phyloP scores from a whole-genome alignment of 2,329 filamentous ascomycete species.

The Thelonectria discophora region DNA sequence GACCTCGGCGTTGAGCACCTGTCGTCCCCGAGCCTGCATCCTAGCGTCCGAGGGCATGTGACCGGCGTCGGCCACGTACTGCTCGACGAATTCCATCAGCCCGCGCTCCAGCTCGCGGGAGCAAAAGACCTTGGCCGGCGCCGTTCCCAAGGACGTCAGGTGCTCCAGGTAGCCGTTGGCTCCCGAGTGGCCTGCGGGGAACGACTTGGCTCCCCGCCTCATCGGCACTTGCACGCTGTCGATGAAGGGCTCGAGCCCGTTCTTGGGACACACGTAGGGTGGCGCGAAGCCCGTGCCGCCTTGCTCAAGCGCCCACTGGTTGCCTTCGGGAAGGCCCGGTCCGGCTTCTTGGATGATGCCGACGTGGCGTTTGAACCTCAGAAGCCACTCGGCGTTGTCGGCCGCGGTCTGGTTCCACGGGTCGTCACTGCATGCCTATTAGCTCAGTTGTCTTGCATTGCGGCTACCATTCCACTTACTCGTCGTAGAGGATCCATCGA shows the following conservation, averaged over 20 bases:
- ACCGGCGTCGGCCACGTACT: constrained; percentile 49
- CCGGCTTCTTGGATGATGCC: constrained; percentile 61
- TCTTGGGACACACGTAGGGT: constrained; percentile 60
- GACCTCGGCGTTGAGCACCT: constrained; percentile 55
- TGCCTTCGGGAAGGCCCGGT: constrained; percentile 56
- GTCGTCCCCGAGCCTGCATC: constrained; percentile 56
- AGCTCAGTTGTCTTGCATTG: constrained; percentile 22
- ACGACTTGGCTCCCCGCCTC: constrained; percentile 50
- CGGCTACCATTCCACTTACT: constrained; percentile 53
- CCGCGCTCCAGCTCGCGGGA: constrained; percentile 66
- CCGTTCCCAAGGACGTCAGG: constrained; percentile 54
- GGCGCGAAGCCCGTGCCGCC: constrained; percentile 65
- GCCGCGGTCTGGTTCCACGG: constrained; percentile 72
- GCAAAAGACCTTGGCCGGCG: constrained; percentile 64
- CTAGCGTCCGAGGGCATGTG: constrained; percentile 58
- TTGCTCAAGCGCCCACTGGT: constrained; percentile 57
- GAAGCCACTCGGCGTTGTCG: constrained; percentile 71
- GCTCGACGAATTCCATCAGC: constrained; percentile 58
- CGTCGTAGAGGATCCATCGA: constrained; percentile 69
- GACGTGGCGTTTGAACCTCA: constrained; percentile 67
- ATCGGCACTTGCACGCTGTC: constrained; percentile 47
- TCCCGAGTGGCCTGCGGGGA: constrained; percentile 54
- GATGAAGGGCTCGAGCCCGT: constrained; percentile 47
- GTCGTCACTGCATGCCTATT: constrained; percentile 58
- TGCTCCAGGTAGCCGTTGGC: constrained; percentile 59